phyloP scores from a whole-genome alignment of 208 protist genomes.

The Leishmania arabica region DNA sequence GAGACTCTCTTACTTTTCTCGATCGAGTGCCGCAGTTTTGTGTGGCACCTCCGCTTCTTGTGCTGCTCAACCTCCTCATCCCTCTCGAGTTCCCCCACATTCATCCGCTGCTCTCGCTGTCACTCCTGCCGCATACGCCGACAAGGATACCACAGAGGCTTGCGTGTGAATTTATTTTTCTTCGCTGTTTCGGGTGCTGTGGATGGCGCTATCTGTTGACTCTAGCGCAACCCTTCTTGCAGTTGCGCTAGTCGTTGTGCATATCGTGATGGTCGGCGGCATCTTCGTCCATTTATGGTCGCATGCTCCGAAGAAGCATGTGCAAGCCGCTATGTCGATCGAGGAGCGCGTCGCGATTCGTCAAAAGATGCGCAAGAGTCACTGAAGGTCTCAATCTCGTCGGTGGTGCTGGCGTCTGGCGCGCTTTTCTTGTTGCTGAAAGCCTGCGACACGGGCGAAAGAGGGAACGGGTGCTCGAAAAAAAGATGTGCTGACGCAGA shows the following conservation, averaged over 20 bases:
- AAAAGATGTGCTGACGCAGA: too few relatives aligned
- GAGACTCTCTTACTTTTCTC: not conserved
- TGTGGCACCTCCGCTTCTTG: not conserved
- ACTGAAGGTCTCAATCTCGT: not conserved
- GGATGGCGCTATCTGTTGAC: constrained; percentile 19
- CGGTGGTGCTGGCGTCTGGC: not conserved
- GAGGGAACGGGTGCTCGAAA: not conserved
- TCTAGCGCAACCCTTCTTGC: constrained; percentile 27
- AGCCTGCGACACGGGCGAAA: not conserved
- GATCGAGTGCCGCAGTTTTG: not conserved
- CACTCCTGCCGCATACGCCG: not conserved
- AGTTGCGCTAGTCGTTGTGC: constrained; percentile 19
- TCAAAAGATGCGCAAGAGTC: constrained; percentile 21
- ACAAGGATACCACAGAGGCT: not conserved
- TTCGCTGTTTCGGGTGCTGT: not conserved
- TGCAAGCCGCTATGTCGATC: not conserved
- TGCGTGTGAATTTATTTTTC: not conserved
- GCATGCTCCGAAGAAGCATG: constrained; percentile 27
- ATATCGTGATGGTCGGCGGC: constrained; percentile 29
- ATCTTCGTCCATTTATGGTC: constrained; percentile 35
- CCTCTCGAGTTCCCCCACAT: not conserved
- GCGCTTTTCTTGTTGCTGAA: not conserved
- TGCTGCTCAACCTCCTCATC: not conserved
- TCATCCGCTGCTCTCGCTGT: not conserved
- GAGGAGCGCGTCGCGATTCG: constrained; percentile 26